Evolutionary conservation across 2,329 filamentous ascomycete genomes (phyloP).

Genomic region (Fusarium oxysporum): DNA sequence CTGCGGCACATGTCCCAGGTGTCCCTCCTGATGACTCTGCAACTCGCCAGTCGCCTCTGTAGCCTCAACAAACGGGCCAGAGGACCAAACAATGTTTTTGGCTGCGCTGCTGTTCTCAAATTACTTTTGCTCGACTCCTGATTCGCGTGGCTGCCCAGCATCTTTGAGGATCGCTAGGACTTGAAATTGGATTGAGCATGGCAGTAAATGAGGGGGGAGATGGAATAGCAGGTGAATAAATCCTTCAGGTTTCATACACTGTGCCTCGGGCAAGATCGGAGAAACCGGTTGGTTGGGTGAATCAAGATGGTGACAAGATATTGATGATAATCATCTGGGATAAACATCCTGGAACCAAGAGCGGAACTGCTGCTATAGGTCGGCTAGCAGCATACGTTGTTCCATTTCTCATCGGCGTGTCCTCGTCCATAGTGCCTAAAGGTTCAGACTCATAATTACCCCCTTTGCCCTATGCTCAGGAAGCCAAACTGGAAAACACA

Average conservation of each 20-base stretch:
- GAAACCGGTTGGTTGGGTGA: background rate
- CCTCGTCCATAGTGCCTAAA: background rate
- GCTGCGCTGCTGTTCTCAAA: background rate
- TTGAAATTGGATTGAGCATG: background rate
- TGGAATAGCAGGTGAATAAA: slow-evolving; percentile 12
- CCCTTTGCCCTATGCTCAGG: slow-evolving; percentile 38
- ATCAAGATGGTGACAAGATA: background rate
- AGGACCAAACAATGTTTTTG: background rate
- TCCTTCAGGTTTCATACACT: background rate
- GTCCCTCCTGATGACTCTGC: slow-evolving; percentile 32
- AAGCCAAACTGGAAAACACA: slow-evolving; percentile 65
- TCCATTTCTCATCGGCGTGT: background rate
- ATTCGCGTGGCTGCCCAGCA: background rate
- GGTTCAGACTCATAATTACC: background rate
- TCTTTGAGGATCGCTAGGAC: background rate
- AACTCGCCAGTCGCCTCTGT: background rate
- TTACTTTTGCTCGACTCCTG: background rate
- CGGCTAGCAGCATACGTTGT: background rate
- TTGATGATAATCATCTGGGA: background rate
- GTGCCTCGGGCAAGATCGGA: background rate
- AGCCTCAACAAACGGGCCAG: background rate
- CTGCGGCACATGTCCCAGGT: slow-evolving; percentile 48
- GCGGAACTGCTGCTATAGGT: background rate
- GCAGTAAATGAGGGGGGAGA: background rate
- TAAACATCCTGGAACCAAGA: background rate